Conservation (phyloP, 2,329 filamentous ascomycete species). For the Trichoderma hamatum region DNA sequence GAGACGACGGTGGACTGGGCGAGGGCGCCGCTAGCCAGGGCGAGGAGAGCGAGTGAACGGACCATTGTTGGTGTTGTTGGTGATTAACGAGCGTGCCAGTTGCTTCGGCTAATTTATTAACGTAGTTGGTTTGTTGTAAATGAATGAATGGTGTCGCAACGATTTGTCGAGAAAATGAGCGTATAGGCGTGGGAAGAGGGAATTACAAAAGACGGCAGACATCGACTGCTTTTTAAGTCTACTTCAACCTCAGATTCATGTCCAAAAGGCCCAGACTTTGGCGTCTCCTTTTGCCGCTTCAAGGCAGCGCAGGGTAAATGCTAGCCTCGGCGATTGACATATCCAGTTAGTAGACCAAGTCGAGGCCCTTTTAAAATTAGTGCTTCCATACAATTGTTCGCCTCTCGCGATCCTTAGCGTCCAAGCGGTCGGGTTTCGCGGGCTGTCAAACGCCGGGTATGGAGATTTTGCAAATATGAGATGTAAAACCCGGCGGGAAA, state of each 20-base stretch:
- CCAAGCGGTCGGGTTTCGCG: neutral
- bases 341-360: slow-evolving; percentile 11
- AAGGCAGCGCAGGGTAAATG: slow-evolving; percentile 7
- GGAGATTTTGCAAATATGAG: neutral
- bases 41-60: slow-evolving; percentile 35
- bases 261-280: neutral
- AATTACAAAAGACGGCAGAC: neutral
- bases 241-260: neutral
- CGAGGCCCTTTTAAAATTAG: slow-evolving; percentile 7
- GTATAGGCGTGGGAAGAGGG: neutral
- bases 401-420: neutral
- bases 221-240: neutral
- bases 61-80: slow-evolving; percentile 14
- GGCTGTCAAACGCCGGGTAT: neutral
- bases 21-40: slow-evolving; percentile 31
- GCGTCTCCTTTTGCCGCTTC: neutral
- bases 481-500: neutral
- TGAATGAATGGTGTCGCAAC: slow-evolving; percentile 5
- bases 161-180: neutral
- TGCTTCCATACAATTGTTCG: neutral
- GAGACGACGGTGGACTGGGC: slow-evolving; percentile 35
- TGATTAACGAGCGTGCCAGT: neutral
- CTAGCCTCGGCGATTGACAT: slow-evolving; percentile 24
- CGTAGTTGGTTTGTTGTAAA: neutral
- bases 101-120: neutral